Conservation (phyloP, 148 eudicot genomes). For the Cornus florida region DNA sequence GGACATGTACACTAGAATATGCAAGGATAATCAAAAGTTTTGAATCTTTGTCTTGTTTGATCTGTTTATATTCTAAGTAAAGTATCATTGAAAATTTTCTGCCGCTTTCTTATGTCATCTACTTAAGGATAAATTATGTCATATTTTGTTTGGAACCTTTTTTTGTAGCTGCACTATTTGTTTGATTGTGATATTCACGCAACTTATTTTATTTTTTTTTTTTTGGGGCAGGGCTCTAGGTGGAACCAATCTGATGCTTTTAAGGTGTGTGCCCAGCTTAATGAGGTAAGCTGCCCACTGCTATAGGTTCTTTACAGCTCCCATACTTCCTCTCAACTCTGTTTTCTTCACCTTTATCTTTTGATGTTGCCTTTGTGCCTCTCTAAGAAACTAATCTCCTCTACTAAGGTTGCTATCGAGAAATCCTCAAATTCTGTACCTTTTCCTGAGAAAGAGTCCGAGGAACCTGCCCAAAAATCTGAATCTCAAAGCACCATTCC, state of each 20-base stretch:
- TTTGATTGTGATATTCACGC: neutral
- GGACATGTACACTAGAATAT: neutral
- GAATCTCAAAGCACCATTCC: slow-evolving; percentile 22
- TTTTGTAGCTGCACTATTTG: neutral
- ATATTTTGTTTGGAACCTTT: neutral
- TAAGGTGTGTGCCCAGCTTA: slow-evolving; percentile 45
- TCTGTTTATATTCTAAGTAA: neutral
- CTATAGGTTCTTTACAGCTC: neutral
- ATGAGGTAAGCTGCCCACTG: slow-evolving; percentile 29
- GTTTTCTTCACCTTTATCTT: neutral
- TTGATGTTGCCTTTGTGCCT: slow-evolving; percentile 8
- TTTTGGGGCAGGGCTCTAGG: slow-evolving; percentile 31
- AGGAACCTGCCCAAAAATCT: slow-evolving; percentile 19
- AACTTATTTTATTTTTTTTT: neutral
- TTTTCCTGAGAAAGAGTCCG: slow-evolving; percentile 20
- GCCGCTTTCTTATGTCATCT: too few species aligned
- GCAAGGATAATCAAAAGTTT: neutral
- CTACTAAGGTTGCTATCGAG: slow-evolving; percentile 28
- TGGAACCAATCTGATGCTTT: slow-evolving; percentile 26
- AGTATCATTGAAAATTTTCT: neutral
- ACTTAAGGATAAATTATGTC: neutral
- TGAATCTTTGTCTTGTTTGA: neutral
- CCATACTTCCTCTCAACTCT: neutral
- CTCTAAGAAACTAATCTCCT: slow-evolving; percentile 13
- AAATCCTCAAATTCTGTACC: slow-evolving; percentile 35